Evolutionary conservation across 352 stramenopile genomes (phyloP), one percentile per base, ranked within the genome.

Genomic region (Phytophthora cactorum): DNA sequence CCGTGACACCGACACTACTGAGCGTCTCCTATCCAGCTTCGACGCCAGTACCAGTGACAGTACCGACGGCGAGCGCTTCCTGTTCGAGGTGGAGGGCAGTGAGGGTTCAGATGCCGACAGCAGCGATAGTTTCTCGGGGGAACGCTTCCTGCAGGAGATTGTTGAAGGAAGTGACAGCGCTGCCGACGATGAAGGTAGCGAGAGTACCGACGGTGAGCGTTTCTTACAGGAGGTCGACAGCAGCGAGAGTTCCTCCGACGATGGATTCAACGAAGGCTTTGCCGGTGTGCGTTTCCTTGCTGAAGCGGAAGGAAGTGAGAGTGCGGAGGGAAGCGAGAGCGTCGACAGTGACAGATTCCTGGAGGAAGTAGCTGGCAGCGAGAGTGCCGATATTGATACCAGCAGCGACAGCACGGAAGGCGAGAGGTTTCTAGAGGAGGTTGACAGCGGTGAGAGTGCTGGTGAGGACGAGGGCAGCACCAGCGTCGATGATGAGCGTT

Each of bases 21-120:
- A 59, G 28, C 39, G 39, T n/a, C 5, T 51, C 29, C 27, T 59
- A 3, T n/a, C 50, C 3, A 56, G 52, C 31, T 50, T 53, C 17
- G 64, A 67, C 7, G 46, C 45, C 52, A 68, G 65, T 28, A 11
- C 39, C 31, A 66, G 50, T 31, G 59, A 68, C 36, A 64, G 52
- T 29, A 28, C 17, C 10, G 59, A 63, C 11, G 66, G 45, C 3
- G 58, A 72, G 3, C 58, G 58, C n/a, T 63, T 72, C 52, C 52
- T 72, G 9, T 31, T 63, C 12, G 64, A 67, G n/a, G 5, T 72
- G 12, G 58, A 72, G 6, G 46, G 58, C 5, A 70, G 63, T 34
- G 55, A 70, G 2, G 17, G 43, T 14, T 17, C 43, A 1, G 43
- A 27, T 14, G 39, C 17, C 4, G 43, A 29, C n/a, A 60, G 46